These are phyloP conservation scores for Ophiobolus disseminans DNA, from an alignment of 2,329 filamentous ascomycete species.

Conservation along the genomic window DNA sequence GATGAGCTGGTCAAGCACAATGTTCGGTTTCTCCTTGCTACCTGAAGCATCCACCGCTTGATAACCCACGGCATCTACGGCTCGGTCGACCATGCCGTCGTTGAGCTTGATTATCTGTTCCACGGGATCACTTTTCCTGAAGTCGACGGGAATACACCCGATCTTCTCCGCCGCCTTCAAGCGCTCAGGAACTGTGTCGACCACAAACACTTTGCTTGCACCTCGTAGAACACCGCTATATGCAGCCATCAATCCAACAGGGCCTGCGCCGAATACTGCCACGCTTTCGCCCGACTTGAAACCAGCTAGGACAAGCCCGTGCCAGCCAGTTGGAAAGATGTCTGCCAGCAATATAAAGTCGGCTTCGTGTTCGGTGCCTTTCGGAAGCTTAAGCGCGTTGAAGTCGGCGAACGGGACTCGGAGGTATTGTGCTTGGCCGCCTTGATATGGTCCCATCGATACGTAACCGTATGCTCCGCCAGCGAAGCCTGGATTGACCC, in stretches of 20 bases:
- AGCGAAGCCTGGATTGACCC: slow-evolving; percentile 65
- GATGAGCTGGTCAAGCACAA: slow-evolving; percentile 70
- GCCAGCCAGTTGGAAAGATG: slow-evolving; percentile 63
- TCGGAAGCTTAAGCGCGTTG: slow-evolving; percentile 67
- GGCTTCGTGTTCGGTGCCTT: slow-evolving; percentile 66
- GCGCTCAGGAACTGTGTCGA: slow-evolving; percentile 68
- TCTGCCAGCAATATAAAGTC: slow-evolving; percentile 64
- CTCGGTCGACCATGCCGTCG: slow-evolving; percentile 67
- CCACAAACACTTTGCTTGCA: slow-evolving; percentile 66
- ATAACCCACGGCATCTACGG: slow-evolving; percentile 71
- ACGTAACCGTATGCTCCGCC: slow-evolving; percentile 69
- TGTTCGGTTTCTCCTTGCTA: slow-evolving; percentile 66
- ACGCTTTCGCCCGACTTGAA: slow-evolving; percentile 68
- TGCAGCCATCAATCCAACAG: slow-evolving; percentile 71
- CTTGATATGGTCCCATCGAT: slow-evolving; percentile 64
- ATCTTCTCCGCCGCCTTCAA: slow-evolving; percentile 67
- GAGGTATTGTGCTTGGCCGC: slow-evolving; percentile 69
- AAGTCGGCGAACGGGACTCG: slow-evolving; percentile 72
- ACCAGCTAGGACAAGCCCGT: slow-evolving; percentile 63
- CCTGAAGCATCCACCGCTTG: slow-evolving; percentile 64
- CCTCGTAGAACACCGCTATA: slow-evolving; percentile 68
- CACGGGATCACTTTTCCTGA: slow-evolving; percentile 65
- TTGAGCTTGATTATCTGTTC: slow-evolving; percentile 67
- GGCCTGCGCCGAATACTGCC: slow-evolving; percentile 67
- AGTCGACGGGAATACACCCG: slow-evolving; percentile 67